These are phyloP conservation scores for Aureobasidium sp. DNA, from an alignment of 2,329 filamentous ascomycete species.

Conservation along the genomic window DNA sequence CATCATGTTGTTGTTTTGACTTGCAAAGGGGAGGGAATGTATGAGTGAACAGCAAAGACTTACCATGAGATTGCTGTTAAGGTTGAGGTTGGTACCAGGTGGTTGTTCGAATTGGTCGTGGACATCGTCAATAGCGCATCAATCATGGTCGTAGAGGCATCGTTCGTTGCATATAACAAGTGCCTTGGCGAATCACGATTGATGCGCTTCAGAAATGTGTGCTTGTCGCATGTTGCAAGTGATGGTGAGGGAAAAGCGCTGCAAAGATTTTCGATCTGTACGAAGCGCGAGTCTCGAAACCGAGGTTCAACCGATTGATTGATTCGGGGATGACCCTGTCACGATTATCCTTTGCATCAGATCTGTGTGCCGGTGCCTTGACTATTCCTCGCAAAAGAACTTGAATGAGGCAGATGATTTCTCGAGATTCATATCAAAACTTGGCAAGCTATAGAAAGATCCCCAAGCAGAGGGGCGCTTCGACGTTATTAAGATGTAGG, in stretches of 20 bases:
- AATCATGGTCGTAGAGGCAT: not conserved
- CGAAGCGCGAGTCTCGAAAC: not conserved
- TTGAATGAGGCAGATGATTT: too few species aligned
- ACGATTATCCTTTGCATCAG: not conserved
- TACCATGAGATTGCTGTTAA: not conserved
- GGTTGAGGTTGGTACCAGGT: not conserved
- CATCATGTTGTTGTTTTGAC: constrained; percentile 1
- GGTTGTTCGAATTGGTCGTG: not conserved
- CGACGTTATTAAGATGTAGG: too few species aligned
- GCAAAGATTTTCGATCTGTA: not conserved
- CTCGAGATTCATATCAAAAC: too few species aligned
- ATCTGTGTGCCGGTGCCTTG: too few species aligned
- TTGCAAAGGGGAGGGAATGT: not conserved
- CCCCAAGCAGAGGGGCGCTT: too few species aligned
- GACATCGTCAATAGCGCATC: not conserved
- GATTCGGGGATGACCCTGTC: not conserved
- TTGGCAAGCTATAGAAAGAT: too few species aligned
- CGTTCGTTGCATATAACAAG: not conserved
- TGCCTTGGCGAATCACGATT: not conserved
- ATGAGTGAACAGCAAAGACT: not conserved
- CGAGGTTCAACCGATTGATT: not conserved
- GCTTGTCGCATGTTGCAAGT: not conserved
- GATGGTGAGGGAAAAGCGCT: not conserved
- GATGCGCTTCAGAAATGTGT: not conserved
- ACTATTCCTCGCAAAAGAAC: too few species aligned